These are phyloP conservation scores for Rhododendron simsii DNA, from an alignment of 148 eudicot species.

Conservation along the genomic window DNA sequence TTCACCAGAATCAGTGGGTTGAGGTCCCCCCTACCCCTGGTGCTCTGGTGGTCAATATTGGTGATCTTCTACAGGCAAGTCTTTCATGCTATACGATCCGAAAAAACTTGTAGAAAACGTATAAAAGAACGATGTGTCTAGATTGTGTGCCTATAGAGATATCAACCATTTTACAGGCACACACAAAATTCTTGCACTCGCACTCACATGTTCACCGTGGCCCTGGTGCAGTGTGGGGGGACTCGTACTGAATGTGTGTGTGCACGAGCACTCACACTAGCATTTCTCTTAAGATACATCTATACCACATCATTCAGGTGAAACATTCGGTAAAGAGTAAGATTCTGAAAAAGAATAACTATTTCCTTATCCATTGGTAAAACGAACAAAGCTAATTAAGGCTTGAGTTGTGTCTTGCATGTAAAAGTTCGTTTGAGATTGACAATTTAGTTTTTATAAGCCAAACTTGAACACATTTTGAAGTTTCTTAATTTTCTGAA, in stretches of 20 bases:
- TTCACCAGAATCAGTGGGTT: slow-evolving; percentile 12
- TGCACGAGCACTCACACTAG: not conserved
- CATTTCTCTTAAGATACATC: not conserved
- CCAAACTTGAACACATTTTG: not conserved
- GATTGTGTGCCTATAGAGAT: not conserved
- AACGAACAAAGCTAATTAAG: not conserved
- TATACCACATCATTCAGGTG: not conserved
- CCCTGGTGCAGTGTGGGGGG: no score
- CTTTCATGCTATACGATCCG: not conserved
- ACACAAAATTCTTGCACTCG: not conserved
- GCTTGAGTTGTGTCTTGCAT: not conserved
- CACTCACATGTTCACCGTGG: not conserved
- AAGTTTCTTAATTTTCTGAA: not conserved
- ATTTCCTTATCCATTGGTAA: not conserved
- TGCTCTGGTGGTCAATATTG: slow-evolving; percentile 7
- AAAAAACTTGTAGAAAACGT: not conserved
- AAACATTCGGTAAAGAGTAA: not conserved
- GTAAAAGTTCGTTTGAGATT: not conserved
- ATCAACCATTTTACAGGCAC: not conserved
- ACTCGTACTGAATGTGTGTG: not conserved
- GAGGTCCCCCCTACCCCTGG: not conserved
- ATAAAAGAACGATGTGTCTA: not conserved
- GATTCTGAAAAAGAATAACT: not conserved
- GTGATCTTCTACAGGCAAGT: slow-evolving; percentile 53
- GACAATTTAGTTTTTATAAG: not conserved